phyloP scores from a whole-genome alignment of 1,284 basidiomycete genomes.

The Phylloporus sp. region DNA sequence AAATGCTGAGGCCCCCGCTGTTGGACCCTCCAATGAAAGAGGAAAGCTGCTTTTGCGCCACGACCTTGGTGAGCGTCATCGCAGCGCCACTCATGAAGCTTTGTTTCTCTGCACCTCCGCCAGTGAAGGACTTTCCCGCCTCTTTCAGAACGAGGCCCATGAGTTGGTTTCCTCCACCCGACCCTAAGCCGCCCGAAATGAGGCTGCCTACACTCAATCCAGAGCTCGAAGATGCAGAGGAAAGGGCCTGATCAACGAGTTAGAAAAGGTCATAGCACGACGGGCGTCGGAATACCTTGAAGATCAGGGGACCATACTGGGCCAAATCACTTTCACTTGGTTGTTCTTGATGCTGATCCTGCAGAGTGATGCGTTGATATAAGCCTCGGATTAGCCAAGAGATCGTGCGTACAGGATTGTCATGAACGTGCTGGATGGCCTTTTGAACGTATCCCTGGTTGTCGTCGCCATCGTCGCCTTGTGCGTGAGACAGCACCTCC shows the following conservation, averaged over 20 bases:
- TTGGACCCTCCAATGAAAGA: conserved; percentile 61
- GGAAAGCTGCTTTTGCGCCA: conserved; percentile 72
- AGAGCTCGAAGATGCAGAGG: conserved; percentile 25
- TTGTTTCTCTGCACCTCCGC: conserved; percentile 74
- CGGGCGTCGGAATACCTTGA: conserved; percentile 19
- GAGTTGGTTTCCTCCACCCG: conserved; percentile 62
- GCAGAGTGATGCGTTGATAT: conserved; percentile 9
- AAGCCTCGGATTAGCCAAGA: background rate
- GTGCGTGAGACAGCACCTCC: conserved; percentile 57
- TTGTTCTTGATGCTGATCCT: conserved; percentile 30
- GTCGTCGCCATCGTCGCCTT: conserved; percentile 15
- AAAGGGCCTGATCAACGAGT: conserved; percentile 30
- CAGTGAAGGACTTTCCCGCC: conserved; percentile 76
- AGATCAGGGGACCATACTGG: conserved; percentile 34
- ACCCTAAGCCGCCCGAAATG: conserved; percentile 47
- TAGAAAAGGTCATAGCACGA: conserved; percentile 11
- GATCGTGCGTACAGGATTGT: conserved; percentile 24
- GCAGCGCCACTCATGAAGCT: conserved; percentile 84
- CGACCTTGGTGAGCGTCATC: conserved; percentile 84
- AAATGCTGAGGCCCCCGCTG: conserved; percentile 67
- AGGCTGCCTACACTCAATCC: conserved; percentile 28
- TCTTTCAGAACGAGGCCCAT: conserved; percentile 87
- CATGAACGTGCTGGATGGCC: conserved; percentile 35
- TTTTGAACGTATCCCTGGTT: conserved; percentile 23
- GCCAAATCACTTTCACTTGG: conserved; percentile 21